These are phyloP conservation scores for Diphasiastrum complanatum DNA, from an alignment of 83 land plant genomes.

Conservation along the genomic window DNA sequence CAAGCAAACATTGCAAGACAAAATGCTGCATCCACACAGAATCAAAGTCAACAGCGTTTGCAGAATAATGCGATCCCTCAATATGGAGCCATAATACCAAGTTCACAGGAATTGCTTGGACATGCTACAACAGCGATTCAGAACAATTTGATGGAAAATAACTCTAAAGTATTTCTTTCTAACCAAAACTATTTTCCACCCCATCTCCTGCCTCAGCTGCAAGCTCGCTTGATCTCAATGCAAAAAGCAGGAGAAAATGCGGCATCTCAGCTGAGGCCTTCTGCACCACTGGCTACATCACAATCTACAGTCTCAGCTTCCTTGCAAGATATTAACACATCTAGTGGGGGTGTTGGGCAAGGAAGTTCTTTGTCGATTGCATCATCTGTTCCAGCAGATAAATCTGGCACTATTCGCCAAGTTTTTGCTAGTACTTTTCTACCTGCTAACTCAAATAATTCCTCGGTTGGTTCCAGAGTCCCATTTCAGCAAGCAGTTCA, in stretches of 20 bases:
- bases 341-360: neutral
- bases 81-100: neutral
- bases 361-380: neutral
- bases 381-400: neutral
- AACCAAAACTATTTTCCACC: conserved; percentile 16
- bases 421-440: neutral
- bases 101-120: conserved; percentile 13
- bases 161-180: conserved; percentile 3
- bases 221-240: conserved; percentile 25
- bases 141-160: conserved; percentile 4
- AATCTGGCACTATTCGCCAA: neutral
- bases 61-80: neutral
- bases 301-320: no score
- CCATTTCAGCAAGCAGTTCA: neutral
- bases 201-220: conserved; percentile 26
- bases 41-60: no score
- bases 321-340: neutral
- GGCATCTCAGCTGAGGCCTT: conserved; percentile 10
- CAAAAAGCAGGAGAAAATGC: conserved; percentile 27
- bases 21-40: no score
- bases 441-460: no score
- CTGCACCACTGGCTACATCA: conserved; percentile 11
- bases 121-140: conserved; percentile 10
- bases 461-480: neutral
- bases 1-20: neutral